A percentile compares a stretch with the other conserved stretches of the same genome.
Evolutionary conservation across 2,329 filamentous ascomycete genomes (phyloP).

Genomic region (Microdochium nivale): DNA sequence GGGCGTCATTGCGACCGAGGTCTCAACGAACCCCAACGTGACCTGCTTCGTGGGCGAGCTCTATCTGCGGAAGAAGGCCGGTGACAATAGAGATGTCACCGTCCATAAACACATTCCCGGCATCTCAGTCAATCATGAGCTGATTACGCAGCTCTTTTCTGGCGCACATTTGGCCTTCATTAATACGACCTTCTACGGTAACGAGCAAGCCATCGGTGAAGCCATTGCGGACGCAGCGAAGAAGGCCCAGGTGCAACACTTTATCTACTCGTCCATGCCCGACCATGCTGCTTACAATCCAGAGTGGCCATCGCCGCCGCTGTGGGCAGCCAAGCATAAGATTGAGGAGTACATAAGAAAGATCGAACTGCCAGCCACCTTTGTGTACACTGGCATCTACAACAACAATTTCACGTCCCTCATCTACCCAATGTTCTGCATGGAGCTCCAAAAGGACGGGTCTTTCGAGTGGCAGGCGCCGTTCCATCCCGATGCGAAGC

Average conservation of each 20-base stretch:
- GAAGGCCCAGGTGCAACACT: constrained; percentile 76
- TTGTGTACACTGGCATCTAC: constrained; percentile 95
- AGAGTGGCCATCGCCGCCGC: constrained; percentile 71
- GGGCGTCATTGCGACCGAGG: constrained; percentile 81
- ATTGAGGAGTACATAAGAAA: constrained; percentile 86
- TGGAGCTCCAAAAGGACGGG: constrained; percentile 77
- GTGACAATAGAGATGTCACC: constrained; percentile 55
- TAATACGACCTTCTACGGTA: constrained; percentile 95
- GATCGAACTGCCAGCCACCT: constrained; percentile 77
- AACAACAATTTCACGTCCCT: constrained; percentile 98
- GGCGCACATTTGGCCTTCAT: constrained; percentile 88
- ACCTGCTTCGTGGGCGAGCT: constrained; percentile 57
- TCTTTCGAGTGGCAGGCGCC: constrained; percentile 91
- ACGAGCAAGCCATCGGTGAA: constrained; percentile 84
- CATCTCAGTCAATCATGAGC: constrained; percentile 59
- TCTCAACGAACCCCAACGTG: constrained; percentile 70
- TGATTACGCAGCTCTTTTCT: constrained; percentile 72
- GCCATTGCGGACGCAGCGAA: constrained; percentile 86
- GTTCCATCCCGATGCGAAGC: constrained; percentile 78
- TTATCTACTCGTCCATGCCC: constrained; percentile 95
- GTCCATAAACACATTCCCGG: constrained; percentile 54
- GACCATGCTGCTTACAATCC: constrained; percentile 77
- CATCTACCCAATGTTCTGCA: constrained; percentile 88
- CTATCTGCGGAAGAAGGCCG: constrained; percentile 44
- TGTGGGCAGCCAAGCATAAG: constrained; percentile 88